Evolutionary conservation across 345 rosid species (phyloP).

Genomic region (Citrus glauca): DNA sequence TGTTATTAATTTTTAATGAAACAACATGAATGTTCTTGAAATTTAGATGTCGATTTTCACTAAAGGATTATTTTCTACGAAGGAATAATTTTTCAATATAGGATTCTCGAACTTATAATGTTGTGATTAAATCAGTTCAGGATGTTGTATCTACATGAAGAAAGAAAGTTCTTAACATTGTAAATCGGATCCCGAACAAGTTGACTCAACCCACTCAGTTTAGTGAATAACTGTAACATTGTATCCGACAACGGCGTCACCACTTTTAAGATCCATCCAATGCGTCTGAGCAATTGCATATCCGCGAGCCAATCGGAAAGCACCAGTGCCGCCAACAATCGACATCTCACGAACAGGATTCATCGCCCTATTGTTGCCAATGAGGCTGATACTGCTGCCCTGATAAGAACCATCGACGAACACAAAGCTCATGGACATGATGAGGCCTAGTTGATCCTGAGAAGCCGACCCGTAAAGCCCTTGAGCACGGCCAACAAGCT

Average conservation of each 20-base stretch:
- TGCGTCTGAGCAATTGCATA: conserved; percentile 47
- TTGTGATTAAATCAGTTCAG: too few relatives aligned
- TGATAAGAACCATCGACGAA: conserved; percentile 58
- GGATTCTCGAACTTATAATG: too few relatives aligned
- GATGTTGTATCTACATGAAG: too few relatives aligned
- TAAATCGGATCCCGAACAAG: too few relatives aligned
- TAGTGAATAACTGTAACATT: conserved; percentile 60
- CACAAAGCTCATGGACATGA: conserved; percentile 49
- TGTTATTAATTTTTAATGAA: too few relatives aligned
- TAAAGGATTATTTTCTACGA: too few relatives aligned
- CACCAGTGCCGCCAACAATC: conserved; percentile 53
- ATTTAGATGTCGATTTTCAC: too few relatives aligned
- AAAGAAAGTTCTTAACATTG: too few relatives aligned
- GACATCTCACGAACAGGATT: conserved; percentile 53
- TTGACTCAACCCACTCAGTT: not conserved
- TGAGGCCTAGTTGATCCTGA: conserved; percentile 37
- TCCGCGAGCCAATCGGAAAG: conserved; percentile 60
- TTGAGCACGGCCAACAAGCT: conserved; percentile 62
- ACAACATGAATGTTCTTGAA: too few relatives aligned
- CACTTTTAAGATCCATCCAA: conserved; percentile 33
- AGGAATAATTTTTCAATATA: too few relatives aligned
- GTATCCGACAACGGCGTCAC: conserved; percentile 56
- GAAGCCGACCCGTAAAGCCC: conserved; percentile 51
- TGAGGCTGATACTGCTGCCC: conserved; percentile 56
- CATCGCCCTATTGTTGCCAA: conserved; percentile 41